These are phyloP conservation scores for Rhizopogon vulgaris DNA, from an alignment of 768 basidiomycete species.

Conservation along the genomic window DNA sequence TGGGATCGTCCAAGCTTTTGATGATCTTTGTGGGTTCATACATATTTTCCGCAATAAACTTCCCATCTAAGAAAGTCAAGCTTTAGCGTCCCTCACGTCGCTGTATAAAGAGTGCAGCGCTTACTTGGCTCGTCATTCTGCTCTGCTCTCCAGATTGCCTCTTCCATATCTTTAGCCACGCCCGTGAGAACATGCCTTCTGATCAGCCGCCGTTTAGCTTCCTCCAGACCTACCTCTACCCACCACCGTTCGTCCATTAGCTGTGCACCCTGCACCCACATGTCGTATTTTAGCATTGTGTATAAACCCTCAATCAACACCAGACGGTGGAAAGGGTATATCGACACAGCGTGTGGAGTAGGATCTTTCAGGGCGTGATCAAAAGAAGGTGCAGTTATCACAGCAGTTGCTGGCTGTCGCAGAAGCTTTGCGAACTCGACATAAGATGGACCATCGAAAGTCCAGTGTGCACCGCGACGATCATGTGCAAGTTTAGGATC, in stretches of 20 bases:
- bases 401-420: slow-evolving; percentile 27
- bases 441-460: slow-evolving; percentile 77
- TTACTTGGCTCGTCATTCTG: slow-evolving; percentile 75
- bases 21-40: slow-evolving; percentile 33
- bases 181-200: slow-evolving; percentile 75
- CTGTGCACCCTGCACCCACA: slow-evolving; percentile 63
- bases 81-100: not conserved
- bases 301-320: slow-evolving; percentile 91
- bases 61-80: slow-evolving; percentile 31
- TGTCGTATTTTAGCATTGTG: slow-evolving; percentile 47
- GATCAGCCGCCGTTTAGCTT: slow-evolving; percentile 56
- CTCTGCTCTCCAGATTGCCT: slow-evolving; percentile 66
- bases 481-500: slow-evolving; percentile 76
- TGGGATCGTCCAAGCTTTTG: slow-evolving; percentile 21
- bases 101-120: slow-evolving; percentile 7
- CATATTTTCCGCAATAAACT: slow-evolving; percentile 26
- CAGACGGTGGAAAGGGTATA: slow-evolving; percentile 64
- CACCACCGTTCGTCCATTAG: slow-evolving; percentile 78
- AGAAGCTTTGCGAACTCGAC: slow-evolving; percentile 58
- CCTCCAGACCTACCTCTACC: slow-evolving; percentile 49
- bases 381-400: slow-evolving; percentile 74
- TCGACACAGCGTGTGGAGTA: slow-evolving; percentile 45
- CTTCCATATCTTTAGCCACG: slow-evolving; percentile 56
- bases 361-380: slow-evolving; percentile 88
- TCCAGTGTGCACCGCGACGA: slow-evolving; percentile 84